These are phyloP conservation scores for Aspergillus indologenus DNA, from an alignment of 495 filamentous ascomycete genomes.

Conservation along the genomic window DNA sequence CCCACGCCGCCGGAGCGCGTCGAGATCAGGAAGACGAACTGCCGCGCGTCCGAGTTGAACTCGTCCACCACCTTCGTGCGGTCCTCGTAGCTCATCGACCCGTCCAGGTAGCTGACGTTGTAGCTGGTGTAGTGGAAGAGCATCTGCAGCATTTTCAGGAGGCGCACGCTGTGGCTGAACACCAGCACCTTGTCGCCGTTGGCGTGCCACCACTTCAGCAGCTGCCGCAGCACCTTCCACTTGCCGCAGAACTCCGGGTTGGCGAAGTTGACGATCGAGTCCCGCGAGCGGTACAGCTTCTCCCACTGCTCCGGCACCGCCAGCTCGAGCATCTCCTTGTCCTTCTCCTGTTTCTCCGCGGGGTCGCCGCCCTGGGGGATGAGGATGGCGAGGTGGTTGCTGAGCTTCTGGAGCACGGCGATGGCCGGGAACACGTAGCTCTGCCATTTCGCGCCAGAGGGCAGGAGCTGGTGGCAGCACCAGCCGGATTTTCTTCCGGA, in stretches of 20 bases:
- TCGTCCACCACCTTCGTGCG: conserved; percentile 75
- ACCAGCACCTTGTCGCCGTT: conserved; percentile 93
- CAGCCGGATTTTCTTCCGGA: conserved; percentile 72
- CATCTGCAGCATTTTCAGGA: conserved; percentile 81
- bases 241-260: conserved; percentile 96
- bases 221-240: conserved; percentile 86
- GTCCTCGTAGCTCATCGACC: conserved; percentile 81
- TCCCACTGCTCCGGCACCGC: conserved; percentile 76
- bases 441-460: conserved; percentile 66
- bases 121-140: conserved; percentile 89
- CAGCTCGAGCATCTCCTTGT: conserved; percentile 71
- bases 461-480: conserved; percentile 67
- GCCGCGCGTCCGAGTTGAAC: conserved; percentile 83
- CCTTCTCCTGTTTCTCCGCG: conserved; percentile 75
- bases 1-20: conserved; percentile 89
- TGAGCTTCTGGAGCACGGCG: conserved; percentile 74
- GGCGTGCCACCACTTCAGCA: conserved; percentile 84
- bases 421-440: conserved; percentile 84
- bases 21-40: conserved; percentile 95
- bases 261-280: conserved; percentile 77
- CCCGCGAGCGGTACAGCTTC: conserved; percentile 67
- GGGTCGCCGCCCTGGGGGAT: conserved; percentile 68
- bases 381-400: conserved; percentile 88
- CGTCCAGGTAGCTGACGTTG: conserved; percentile 88
- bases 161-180: conserved; percentile 83